Base-by-base conservation (phyloP, 257 asterid genomes). In the Penstemon davidsonii region DNA sequence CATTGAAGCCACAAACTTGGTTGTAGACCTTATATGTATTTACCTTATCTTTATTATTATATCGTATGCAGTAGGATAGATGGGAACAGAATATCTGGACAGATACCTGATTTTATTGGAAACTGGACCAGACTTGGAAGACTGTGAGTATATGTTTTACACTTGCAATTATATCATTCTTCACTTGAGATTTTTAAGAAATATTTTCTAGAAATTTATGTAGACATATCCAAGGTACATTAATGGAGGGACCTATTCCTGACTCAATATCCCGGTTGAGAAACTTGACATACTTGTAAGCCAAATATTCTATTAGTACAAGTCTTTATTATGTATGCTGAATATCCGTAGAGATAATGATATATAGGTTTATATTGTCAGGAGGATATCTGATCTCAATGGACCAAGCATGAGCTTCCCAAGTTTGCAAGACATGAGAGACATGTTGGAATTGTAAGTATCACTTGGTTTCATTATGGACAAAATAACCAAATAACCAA, bases 221-320 rank as follows among this genome's bases (percentile, higher is more conserved):
- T 86, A 89, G 98, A 45, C 85, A 87, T 75, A 71, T 89, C 82
- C 91, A 89, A 78, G 98, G 98, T 59, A 86, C 96, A 7, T 75
- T 74, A 71, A 55, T 92, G 86, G 87, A 83, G 80, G 96, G 96
- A 62, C 96, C 98, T 7, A 76, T 92, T 70, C 95, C 95, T 57
- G 74, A 75, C 49, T 54, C 73, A 10, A 76, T 89, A 73, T 82
- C 90, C 70, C 75, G 3, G 74, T 63, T 87, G 77, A 76, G 6
- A 78, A 87, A 73, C 76, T 64, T 92, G 80, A 25, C 46, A 5
- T 3, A 50, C 4, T 36, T 92, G 98, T 92, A 85, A 87, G 94
- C 68, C 62, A 46, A 63, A 65, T 66, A 19, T 69, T 42, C 41
- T 67, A 57, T 56, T 36, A 4, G 2, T 37, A 73, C 11, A 68